phyloP scores from a whole-genome alignment of 2,329 filamentous ascomycete species.

The Coniosporium tulheliwenetii region DNA sequence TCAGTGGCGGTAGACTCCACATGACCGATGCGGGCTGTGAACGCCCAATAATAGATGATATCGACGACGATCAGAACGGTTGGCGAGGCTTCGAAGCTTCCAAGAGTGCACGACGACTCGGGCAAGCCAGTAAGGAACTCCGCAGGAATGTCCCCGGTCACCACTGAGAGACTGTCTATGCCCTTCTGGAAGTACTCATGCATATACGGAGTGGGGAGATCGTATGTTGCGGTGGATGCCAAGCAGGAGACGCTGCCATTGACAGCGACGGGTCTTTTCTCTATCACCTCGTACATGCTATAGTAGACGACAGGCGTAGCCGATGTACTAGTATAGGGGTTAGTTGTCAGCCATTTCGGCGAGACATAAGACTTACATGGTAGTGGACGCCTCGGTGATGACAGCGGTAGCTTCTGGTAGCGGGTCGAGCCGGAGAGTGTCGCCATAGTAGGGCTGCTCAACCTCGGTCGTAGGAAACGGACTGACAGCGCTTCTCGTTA shows the following conservation, averaged over 20 bases:
- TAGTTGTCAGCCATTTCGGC: neutral
- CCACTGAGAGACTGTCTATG: slow-evolving; percentile 11
- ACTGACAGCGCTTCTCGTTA: slow-evolving; percentile 14
- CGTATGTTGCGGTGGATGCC: slow-evolving; percentile 17
- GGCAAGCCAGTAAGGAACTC: slow-evolving; percentile 20
- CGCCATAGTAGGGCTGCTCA: neutral
- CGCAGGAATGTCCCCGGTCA: slow-evolving; percentile 17
- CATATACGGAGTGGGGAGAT: slow-evolving; percentile 17
- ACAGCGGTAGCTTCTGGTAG: neutral
- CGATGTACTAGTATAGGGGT: slow-evolving; percentile 9
- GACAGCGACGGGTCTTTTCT: slow-evolving; percentile 12
- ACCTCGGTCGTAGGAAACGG: slow-evolving; percentile 1
- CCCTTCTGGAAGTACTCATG: slow-evolving; percentile 20
- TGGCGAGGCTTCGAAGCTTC: slow-evolving; percentile 21
- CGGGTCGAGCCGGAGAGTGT: neutral
- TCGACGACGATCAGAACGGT: slow-evolving; percentile 27
- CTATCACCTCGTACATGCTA: slow-evolving; percentile 23
- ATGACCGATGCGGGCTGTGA: slow-evolving; percentile 4
- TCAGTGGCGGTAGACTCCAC: neutral
- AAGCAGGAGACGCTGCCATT: slow-evolving; percentile 13
- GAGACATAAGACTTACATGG: slow-evolving; percentile 2
- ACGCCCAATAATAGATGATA: slow-evolving; percentile 15
- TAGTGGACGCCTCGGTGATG: slow-evolving; percentile 10
- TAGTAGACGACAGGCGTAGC: slow-evolving; percentile 27
- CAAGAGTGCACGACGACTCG: slow-evolving; percentile 16